phyloP scores from a whole-genome alignment of 2,329 filamentous ascomycete species.

The Fusarium denticulatum region DNA sequence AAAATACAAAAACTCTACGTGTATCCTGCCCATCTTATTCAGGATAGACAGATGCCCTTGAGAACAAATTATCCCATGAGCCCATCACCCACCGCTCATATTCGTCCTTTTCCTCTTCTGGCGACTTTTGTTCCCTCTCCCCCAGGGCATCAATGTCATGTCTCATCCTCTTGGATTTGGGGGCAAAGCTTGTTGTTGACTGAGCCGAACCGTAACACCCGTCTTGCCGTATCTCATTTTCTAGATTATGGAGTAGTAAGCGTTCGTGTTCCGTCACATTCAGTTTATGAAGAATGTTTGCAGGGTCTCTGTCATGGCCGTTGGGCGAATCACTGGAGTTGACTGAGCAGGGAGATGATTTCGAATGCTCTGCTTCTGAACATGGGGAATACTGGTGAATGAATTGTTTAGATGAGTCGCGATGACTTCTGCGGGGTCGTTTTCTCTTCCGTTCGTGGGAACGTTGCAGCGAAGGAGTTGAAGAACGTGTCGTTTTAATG shows the following conservation, averaged over 20 bases:
- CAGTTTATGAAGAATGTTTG: background rate
- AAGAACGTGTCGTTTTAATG: background rate
- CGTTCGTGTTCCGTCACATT: background rate
- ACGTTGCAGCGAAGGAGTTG: fast-evolving
- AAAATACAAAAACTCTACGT: fast-evolving
- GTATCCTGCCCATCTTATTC: background rate
- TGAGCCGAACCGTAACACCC: fast-evolving
- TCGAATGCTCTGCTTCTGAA: fast-evolving
- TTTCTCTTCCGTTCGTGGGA: background rate
- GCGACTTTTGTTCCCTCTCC: background rate
- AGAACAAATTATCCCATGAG: background rate
- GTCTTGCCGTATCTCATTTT: background rate
- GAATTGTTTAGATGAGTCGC: fast-evolving
- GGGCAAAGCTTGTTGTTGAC: background rate
- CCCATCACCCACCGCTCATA: background rate
- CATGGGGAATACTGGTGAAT: fast-evolving
- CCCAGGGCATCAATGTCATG: background rate
- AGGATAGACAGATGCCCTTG: background rate
- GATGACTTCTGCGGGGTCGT: fast-evolving
- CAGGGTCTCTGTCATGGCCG: fast-evolving
- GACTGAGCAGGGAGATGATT: background rate
- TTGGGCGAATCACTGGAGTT: background rate
- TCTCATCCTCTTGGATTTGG: background rate
- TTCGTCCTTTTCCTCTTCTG: background rate
- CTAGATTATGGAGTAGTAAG: background rate